phyloP scores from a whole-genome alignment of 2,329 filamentous ascomycete genomes.

The Botrytis medusae region DNA sequence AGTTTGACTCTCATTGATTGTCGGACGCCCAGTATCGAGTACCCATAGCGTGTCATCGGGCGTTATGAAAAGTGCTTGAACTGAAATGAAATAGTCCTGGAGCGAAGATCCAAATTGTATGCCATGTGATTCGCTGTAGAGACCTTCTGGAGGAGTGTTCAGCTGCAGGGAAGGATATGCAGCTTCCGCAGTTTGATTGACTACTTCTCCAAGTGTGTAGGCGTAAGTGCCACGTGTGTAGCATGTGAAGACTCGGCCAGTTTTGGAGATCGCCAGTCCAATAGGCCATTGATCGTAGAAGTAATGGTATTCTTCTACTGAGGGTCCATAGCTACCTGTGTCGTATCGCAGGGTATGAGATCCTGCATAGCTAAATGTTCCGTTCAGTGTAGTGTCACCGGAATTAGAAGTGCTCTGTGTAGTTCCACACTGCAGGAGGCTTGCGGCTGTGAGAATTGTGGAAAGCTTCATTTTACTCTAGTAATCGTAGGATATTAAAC shows the following conservation, averaged over 20 bases:
- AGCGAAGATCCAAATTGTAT: slow-evolving; percentile 46
- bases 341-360: slow-evolving; percentile 43
- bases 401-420: slow-evolving; percentile 20
- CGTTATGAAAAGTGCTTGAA: slow-evolving; percentile 48
- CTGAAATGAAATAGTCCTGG: slow-evolving; percentile 46
- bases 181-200: slow-evolving; percentile 48
- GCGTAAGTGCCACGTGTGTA: slow-evolving; percentile 48
- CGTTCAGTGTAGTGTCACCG: slow-evolving; percentile 19
- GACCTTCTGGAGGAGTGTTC: slow-evolving; percentile 38
- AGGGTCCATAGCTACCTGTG: slow-evolving; percentile 40
- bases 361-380: slow-evolving; percentile 23
- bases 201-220: slow-evolving; percentile 43
- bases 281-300: slow-evolving; percentile 50
- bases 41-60: slow-evolving; percentile 48
- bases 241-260: slow-evolving; percentile 46
- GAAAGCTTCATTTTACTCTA: background rate
- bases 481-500: background rate
- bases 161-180: slow-evolving; percentile 47
- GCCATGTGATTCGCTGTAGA: slow-evolving; percentile 39
- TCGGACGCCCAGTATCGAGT: slow-evolving; percentile 36
- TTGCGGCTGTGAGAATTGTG: background rate
- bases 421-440: background rate
- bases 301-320: slow-evolving; percentile 50
- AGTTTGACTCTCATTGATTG: slow-evolving; percentile 41
- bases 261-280: slow-evolving; percentile 46